These are phyloP conservation scores for Vitis vinifera DNA, from an alignment of 164 flowering plant genomes.

Conservation along the genomic window DNA sequence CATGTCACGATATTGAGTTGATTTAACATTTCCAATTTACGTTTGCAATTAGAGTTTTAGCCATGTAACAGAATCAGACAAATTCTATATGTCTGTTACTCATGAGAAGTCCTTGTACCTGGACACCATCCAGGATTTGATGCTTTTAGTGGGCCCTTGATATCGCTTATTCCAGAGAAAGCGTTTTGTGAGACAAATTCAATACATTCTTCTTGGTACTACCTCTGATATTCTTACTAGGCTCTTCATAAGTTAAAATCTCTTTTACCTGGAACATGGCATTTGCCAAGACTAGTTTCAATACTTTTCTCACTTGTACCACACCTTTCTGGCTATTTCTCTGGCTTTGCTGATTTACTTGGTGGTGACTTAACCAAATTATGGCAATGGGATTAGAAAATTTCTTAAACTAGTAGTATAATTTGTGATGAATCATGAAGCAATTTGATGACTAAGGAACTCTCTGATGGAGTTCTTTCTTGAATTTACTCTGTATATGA, in stretches of 20 bases:
- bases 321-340: not conserved
- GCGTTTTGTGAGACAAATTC: no score
- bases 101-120: no score
- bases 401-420: no score
- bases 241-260: not conserved
- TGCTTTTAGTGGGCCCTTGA: no score
- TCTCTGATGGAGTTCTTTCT: not conserved
- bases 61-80: no score
- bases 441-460: not conserved
- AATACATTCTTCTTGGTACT: no score
- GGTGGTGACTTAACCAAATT: not conserved
- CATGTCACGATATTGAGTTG: not conserved
- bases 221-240: not conserved
- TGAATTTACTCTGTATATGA: constrained; percentile 17
- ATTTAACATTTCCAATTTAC: not conserved
- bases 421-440: not conserved
- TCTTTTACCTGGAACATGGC: not conserved
- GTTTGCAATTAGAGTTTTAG: no score
- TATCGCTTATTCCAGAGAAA: no score
- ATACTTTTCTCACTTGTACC: not conserved
- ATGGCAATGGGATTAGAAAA: not conserved
- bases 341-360: not conserved
- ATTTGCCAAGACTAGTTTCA: not conserved
- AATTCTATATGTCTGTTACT: no score
- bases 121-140: no score